These are phyloP conservation scores for Kodamaea suecica DNA, from an alignment of 1,139 yeast genomes.

Conservation along the genomic window DNA sequence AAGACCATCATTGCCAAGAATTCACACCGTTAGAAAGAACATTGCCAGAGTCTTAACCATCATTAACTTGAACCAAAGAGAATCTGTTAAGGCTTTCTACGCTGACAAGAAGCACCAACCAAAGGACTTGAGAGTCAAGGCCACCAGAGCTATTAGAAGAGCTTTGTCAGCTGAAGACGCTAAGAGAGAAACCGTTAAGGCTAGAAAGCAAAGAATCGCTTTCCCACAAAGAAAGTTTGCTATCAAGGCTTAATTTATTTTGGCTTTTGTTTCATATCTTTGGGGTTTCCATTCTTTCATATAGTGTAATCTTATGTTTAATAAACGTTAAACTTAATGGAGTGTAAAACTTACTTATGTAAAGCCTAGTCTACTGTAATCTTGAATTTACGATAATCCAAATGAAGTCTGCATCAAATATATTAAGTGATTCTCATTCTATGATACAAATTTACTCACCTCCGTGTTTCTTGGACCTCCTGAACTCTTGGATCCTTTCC, in stretches of 20 bases:
- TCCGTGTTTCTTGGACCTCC: constrained; percentile 31
- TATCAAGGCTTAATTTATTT: constrained; percentile 96
- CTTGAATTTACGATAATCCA: constrained; percentile 9
- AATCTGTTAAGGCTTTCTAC: constrained; percentile 92
- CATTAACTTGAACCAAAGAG: constrained; percentile 97
- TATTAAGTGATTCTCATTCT: too few species aligned
- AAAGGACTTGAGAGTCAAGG: constrained; percentile 98
- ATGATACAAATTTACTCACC: constrained; percentile 9
- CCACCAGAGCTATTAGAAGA: constrained; percentile 99
- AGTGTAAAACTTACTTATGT: too few species aligned
- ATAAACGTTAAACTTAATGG: constrained; percentile 8
- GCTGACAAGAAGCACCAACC: constrained; percentile 95
- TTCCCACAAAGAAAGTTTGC: constrained; percentile 99
- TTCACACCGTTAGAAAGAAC: constrained; percentile 95
- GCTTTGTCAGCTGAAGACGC: constrained; percentile 87
- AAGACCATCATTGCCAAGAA: constrained; percentile 90
- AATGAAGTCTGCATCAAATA: neutral
- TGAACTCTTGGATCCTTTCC: constrained; percentile 59
- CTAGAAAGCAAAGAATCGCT: constrained; percentile 88
- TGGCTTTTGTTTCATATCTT: too few species aligned
- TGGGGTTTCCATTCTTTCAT: too few species aligned
- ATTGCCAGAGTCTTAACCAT: constrained; percentile 97
- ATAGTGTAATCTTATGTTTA: constrained; percentile 12
- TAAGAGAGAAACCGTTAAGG: constrained; percentile 77
- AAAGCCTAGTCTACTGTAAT: constrained; percentile 7